Percentiles rank a stretch among this genome's conserved stretches.
Evolutionary conservation across 83 land plant genomes (phyloP).

Genomic region (Isoetes engelmannii): DNA sequence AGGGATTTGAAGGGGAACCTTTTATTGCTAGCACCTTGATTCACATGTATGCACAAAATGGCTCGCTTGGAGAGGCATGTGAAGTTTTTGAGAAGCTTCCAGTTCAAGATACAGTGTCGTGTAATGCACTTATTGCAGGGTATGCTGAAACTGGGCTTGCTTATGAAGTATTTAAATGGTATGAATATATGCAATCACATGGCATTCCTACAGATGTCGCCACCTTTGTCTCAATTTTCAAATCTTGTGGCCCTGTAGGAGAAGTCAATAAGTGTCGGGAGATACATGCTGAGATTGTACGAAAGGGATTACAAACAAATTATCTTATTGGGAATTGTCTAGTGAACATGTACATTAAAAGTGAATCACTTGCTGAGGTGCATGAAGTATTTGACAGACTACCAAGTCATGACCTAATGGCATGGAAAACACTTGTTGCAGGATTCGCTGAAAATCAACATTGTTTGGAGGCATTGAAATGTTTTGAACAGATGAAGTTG

Average conservation of each 20-base stretch:
- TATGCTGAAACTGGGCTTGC: neutral
- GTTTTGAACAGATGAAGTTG: slow-evolving; percentile 3
- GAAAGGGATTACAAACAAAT: neutral
- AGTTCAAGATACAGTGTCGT: slow-evolving; percentile 1
- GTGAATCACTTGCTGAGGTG: slow-evolving; percentile 7
- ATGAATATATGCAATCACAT: slow-evolving; percentile 3
- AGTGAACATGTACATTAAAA: slow-evolving; percentile 2
- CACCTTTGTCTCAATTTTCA: slow-evolving; percentile 1
- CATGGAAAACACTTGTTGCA: neutral
- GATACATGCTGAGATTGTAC: slow-evolving; percentile 4
- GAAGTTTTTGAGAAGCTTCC: slow-evolving; percentile 11
- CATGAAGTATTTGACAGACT: slow-evolving; percentile 1
- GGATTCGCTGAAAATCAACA: neutral
- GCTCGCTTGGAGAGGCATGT: neutral
- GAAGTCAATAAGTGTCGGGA: neutral
- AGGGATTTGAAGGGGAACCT: slow-evolving; percentile 1
- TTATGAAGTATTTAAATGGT: neutral
- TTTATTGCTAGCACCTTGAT: slow-evolving; percentile 5
- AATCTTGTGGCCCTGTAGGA: neutral
- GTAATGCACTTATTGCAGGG: slow-evolving; percentile 10
- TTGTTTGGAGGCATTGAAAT: neutral
- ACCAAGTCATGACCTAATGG: neutral
- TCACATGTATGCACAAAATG: slow-evolving; percentile 3
- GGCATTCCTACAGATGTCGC: neutral
- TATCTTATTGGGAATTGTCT: neutral